These are phyloP conservation scores for Baeospora myosura DNA, from an alignment of 1,284 basidiomycete species.

Conservation along the genomic window DNA sequence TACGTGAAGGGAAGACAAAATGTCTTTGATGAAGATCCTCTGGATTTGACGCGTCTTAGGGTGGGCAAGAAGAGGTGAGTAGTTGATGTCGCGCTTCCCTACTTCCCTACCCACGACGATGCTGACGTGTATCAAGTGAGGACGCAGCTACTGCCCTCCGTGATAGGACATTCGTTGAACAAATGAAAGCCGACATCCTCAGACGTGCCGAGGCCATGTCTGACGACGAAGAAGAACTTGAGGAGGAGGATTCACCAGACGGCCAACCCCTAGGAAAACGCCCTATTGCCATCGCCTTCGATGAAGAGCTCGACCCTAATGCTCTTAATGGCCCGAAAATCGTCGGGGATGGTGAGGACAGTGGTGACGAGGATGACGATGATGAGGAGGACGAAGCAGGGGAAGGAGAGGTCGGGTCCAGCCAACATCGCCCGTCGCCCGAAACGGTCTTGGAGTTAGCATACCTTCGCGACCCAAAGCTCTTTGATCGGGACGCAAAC, in stretches of 20 bases:
- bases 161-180: conserved; percentile 57
- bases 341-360: conserved; percentile 55
- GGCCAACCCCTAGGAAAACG: conserved; percentile 15
- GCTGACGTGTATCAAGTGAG: conserved; percentile 26
- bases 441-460: conserved; percentile 70
- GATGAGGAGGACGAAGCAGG: conserved; percentile 30
- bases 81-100: neutral
- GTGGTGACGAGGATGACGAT: conserved; percentile 37
- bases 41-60: conserved; percentile 55
- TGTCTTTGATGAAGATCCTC: conserved; percentile 61
- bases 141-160: conserved; percentile 37
- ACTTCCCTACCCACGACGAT: neutral
- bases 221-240: conserved; percentile 60
- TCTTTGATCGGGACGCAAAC: conserved; percentile 70
- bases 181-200: conserved; percentile 77
- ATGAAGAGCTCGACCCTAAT: conserved; percentile 47
- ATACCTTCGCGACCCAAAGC: conserved; percentile 64
- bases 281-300: conserved; percentile 31
- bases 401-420: conserved; percentile 16
- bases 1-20: conserved; percentile 53
- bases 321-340: conserved; percentile 32
- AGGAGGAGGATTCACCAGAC: conserved; percentile 18
- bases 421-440: no score
- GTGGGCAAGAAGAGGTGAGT: conserved; percentile 66
- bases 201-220: conserved; percentile 65